These are phyloP conservation scores for Ulota crispa DNA, from an alignment of 225 moss, liverwort and hornwort genomes.

Conservation along the genomic window DNA sequence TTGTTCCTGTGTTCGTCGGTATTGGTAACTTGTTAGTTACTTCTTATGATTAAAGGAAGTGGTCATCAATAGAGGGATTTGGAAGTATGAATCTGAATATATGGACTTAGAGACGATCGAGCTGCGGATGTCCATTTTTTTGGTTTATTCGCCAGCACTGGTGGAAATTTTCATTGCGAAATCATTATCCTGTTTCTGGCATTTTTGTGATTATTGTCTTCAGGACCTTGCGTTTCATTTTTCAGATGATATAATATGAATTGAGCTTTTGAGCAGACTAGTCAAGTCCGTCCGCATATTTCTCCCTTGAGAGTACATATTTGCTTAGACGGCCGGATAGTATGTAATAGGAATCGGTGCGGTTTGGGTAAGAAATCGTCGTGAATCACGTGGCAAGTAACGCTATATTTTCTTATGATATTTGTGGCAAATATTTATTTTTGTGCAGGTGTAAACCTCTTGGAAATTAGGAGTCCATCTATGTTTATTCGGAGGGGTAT, in stretches of 20 bases:
- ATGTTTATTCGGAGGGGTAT: constrained; percentile 31
- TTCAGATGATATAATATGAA: neutral
- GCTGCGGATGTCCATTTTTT: neutral
- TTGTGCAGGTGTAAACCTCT: constrained; percentile 19
- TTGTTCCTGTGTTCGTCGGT: neutral
- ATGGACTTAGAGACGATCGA: neutral
- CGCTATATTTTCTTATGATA: neutral
- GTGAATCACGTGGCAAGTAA: constrained; percentile 1
- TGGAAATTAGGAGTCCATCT: constrained; percentile 15
- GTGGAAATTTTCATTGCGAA: neutral
- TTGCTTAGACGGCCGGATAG: neutral
- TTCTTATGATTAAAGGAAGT: neutral
- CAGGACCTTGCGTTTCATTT: neutral
- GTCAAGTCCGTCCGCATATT: neutral
- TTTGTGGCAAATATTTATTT: neutral
- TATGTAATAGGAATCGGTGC: neutral
- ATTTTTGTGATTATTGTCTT: neutral
- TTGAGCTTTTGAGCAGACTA: neutral
- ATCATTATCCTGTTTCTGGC: neutral
- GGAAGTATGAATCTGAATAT: neutral
- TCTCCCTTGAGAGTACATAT: neutral
- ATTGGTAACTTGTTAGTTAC: neutral
- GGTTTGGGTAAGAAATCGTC: neutral
- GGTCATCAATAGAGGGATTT: neutral
- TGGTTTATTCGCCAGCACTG: neutral